Percentiles rank a stretch among this genome's conserved stretches.
Evolutionary conservation across 2,329 filamentous ascomycete species (phyloP).

Genomic region (Cordyceps militaris): DNA sequence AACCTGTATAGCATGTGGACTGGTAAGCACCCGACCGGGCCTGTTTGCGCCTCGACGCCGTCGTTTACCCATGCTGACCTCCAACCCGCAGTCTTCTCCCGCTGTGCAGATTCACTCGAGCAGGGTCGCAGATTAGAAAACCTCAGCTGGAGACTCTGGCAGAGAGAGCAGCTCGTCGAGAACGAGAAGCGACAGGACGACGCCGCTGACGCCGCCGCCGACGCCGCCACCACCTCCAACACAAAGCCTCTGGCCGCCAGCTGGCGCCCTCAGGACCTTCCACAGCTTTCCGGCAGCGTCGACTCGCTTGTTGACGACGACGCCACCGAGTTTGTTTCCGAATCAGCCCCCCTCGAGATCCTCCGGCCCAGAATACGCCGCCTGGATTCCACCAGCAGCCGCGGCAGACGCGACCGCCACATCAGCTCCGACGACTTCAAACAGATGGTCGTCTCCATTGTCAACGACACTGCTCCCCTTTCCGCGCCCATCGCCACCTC

Average conservation of each 20-base stretch:
- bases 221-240: conserved; percentile 30
- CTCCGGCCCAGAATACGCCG: conserved; percentile 62
- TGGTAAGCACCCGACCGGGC: conserved; percentile 53
- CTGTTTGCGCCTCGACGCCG: not conserved
- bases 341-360: conserved; percentile 51
- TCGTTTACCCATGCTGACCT: conserved; percentile 23
- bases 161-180: conserved; percentile 71
- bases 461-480: conserved; percentile 68
- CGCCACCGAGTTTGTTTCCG: conserved; percentile 48
- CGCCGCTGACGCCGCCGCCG: conserved; percentile 31
- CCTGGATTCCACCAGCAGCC: conserved; percentile 64
- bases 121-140: conserved; percentile 91
- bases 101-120: conserved; percentile 88
- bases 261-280: conserved; percentile 46
- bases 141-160: conserved; percentile 93
- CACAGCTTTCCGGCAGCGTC: conserved; percentile 69
- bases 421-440: conserved; percentile 89
- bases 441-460: conserved; percentile 90
- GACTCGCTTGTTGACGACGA: conserved; percentile 68
- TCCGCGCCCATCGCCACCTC: conserved; percentile 30
- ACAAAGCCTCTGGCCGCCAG: conserved; percentile 41
- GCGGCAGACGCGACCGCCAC: conserved; percentile 75
- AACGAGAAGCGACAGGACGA: conserved; percentile 57
- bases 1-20: conserved; percentile 97
- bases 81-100: conserved; percentile 67